Base-by-base conservation (phyloP, 805 yeast species). In the Metschnikowia borealis region DNA sequence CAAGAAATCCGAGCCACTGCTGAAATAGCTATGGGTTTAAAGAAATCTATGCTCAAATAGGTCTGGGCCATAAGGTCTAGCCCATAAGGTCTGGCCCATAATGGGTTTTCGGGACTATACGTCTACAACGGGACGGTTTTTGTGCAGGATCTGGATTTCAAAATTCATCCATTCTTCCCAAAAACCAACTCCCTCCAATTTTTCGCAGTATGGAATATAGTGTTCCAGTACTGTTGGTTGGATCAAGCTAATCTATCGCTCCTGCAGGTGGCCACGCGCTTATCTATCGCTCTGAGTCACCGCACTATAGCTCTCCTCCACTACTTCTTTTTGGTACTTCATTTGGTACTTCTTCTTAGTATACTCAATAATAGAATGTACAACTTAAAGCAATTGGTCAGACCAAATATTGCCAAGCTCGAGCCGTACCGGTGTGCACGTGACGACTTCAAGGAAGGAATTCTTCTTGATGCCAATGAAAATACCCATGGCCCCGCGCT, bases 341-440 rank as follows among this genome's bases (percentile, higher is more conserved):
- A 3, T 26, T 26, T 26, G 29, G 29, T 14, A n/a, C 11, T 8
- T 13, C 31, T 38, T 13, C 6, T 15, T 15, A 14, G 15, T 10
- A 39, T 15, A 39, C 43, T 39, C 33, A n/a, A 39, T 32, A n/a
- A 39, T 32, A 17, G 17, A 13, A 44, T 44, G 46, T 44, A 15
- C 46, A 26, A 82, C 58, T 64, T 85, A 31, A 68, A 73, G 38
- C 74, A 78, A 6, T 69, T 90, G 33, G 85, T 88, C 2, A 79
- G 99, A 68, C 96, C 97, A 18, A 94, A 92, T 59, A 89, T 94
- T 52, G 77, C 81, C 52, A 69, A 80, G 2, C 75, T 94, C 49
- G 90, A 87, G 72, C 98, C 99, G 7, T 94, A 94, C 67, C 80
- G 96, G 47, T 94, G 99, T 69, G 99, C 99, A 3, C 77, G 99